Evolutionary conservation across 2,329 filamentous ascomycete species (phyloP).

Genomic region (Pseudogymnoascus sp.): DNA sequence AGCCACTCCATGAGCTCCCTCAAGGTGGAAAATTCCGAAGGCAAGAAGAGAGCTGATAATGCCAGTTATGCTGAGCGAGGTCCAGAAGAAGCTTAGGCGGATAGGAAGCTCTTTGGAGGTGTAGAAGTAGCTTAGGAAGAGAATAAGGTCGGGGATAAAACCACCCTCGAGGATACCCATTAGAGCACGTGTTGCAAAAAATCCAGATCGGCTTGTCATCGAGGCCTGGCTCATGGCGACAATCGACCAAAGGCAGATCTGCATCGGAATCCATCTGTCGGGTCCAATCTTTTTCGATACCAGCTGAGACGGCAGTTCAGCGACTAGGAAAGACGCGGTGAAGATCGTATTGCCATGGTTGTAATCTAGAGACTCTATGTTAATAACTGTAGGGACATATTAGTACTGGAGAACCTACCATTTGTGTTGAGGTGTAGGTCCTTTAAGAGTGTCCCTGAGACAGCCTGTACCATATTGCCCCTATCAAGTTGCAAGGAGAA

Average conservation of each 20-base stretch:
- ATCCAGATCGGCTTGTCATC: slow-evolving; percentile 27
- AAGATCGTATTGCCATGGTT: slow-evolving; percentile 32
- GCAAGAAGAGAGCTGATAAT: slow-evolving; percentile 46
- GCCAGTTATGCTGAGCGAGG: slow-evolving; percentile 41
- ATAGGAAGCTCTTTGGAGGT: slow-evolving; percentile 62
- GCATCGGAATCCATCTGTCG: slow-evolving; percentile 45
- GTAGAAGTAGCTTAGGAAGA: slow-evolving; percentile 71
- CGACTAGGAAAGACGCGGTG: slow-evolving; percentile 35
- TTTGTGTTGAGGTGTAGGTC: slow-evolving; percentile 40
- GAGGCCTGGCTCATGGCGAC: slow-evolving; percentile 33
- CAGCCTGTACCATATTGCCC: slow-evolving; percentile 29
- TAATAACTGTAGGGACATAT: neutral
- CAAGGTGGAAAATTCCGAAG: slow-evolving; percentile 46
- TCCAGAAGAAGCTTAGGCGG: slow-evolving; percentile 65
- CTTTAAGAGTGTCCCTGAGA: slow-evolving; percentile 39
- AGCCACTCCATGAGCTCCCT: slow-evolving; percentile 42
- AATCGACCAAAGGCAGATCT: slow-evolving; percentile 26
- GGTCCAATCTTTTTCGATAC: slow-evolving; percentile 42
- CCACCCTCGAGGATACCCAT: slow-evolving; percentile 50
- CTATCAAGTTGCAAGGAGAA: slow-evolving; percentile 32
- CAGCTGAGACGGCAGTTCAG: slow-evolving; percentile 43
- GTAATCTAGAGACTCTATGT: slow-evolving; percentile 16
- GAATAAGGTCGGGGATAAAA: slow-evolving; percentile 57
- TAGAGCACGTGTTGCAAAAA: slow-evolving; percentile 39
- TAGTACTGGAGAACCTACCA: slow-evolving; percentile 22